Base-by-base conservation (phyloP, 805 yeast genomes). In the Myxozyma geophila region DNA sequence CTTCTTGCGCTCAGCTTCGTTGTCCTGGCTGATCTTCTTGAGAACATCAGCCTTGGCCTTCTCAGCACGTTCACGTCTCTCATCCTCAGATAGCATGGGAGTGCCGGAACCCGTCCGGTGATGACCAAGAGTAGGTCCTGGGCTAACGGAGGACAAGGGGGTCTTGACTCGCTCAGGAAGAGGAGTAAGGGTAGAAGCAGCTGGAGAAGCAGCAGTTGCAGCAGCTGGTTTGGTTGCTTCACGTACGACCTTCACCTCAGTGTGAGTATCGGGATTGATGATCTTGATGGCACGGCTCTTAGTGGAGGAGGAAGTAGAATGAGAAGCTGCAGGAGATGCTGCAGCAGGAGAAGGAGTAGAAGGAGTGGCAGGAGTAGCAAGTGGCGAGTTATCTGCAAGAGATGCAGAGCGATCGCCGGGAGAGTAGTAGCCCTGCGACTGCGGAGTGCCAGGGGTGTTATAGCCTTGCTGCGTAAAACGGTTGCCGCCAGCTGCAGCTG, bases 251-350 rank as follows among this genome's bases (percentile, higher is more conserved):
- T 64, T 59, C 36, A 67, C 64, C 53, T 65, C 71, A 33, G 60
- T 58, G 21, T 60, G 39, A 13, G 71, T 68, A 17, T 55, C 59
- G 9, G 71, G 71, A 39, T 69, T 64, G 36, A 69, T 58, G 51
- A 69, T 70, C 59, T 64, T 67, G 64, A 67, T 63, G 15, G 70
- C 70, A 28, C 57, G 59, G 59, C 69, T 66, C 33, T 47, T 50
- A 12, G 62, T 44, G 63, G 54, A 53, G 40, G 54, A 40, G 7
- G 64, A 51, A 13, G 64, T 37, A 19, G 49, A 35, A 41, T 6
- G 46, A 35, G 51, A 23, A 15, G 41, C 13, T 36, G 54, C 19
- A 9, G 40, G 19, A 35, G 61, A 47, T 13, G 50, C 41, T 36
- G 33, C n/a, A 7, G 50, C 55, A 7, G 60, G 43, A 10, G 63